Percentiles rank a stretch among this genome's conserved stretches.
phyloP scores from a whole-genome alignment of 2,329 filamentous ascomycete species.

The Neonectria coccinea region DNA sequence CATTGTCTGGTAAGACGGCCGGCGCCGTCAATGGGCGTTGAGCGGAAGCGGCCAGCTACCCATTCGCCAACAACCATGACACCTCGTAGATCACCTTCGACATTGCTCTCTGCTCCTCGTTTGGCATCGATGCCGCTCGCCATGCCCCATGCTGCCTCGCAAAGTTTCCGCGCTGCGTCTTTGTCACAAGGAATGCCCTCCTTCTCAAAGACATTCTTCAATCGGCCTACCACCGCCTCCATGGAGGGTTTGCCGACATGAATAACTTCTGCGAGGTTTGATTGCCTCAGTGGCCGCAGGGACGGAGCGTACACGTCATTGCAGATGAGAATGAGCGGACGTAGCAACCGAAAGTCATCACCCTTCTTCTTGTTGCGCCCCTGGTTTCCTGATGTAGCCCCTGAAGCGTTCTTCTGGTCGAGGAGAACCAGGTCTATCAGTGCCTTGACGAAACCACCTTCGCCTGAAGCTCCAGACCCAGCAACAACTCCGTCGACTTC shows the following conservation, averaged over 20 bases:
- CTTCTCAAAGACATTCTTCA: slow-evolving; percentile 87
- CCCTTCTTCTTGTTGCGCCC: slow-evolving; percentile 74
- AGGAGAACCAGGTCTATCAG: slow-evolving; percentile 88
- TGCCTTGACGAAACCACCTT: slow-evolving; percentile 95
- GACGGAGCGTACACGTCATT: slow-evolving; percentile 97
- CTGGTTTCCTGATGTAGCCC: slow-evolving; percentile 43
- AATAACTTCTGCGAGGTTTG: slow-evolving; percentile 86
- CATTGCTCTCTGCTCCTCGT: slow-evolving; percentile 74
- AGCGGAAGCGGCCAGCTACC: slow-evolving; percentile 79
- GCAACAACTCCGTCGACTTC: slow-evolving; percentile 95
- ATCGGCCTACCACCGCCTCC: slow-evolving; percentile 83
- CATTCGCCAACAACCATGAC: slow-evolving; percentile 90
- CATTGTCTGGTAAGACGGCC: slow-evolving; percentile 76
- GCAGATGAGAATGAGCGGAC: slow-evolving; percentile 93
- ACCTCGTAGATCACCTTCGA: slow-evolving; percentile 80
- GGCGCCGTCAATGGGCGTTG: slow-evolving; percentile 55
- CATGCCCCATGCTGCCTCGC: slow-evolving; percentile 86
- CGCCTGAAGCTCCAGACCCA: slow-evolving; percentile 80
- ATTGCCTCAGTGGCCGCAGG: slow-evolving; percentile 86
- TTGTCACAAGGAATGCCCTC: slow-evolving; percentile 90
- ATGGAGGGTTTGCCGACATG: slow-evolving; percentile 90
- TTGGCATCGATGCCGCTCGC: slow-evolving; percentile 76
- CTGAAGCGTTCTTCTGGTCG: slow-evolving; percentile 80
- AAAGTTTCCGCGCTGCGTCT: slow-evolving; percentile 87
- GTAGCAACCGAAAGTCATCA: slow-evolving; percentile 87